A percentile compares a stretch with the other conserved stretches of the same genome.
phyloP scores from a whole-genome alignment of 768 basidiomycete genomes.

The Hortiboletus campestris region DNA sequence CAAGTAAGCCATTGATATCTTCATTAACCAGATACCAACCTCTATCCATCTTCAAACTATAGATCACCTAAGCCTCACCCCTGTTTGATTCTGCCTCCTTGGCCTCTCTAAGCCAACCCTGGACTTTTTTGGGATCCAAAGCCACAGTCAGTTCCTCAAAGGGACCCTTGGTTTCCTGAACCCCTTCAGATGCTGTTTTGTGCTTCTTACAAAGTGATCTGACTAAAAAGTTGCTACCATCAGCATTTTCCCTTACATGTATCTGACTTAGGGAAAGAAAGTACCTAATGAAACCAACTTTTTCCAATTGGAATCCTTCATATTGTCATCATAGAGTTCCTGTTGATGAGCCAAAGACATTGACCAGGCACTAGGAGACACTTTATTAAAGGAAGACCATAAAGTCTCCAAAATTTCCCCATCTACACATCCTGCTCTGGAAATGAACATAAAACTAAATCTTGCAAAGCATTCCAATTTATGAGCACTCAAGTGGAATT shows the following conservation, averaged over 20 bases:
- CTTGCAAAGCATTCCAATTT: constrained; percentile 22
- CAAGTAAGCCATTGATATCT: too few species aligned
- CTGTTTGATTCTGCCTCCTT: not conserved
- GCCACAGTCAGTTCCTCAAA: not conserved
- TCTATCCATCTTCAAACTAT: not conserved
- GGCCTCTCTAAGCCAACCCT: too few species aligned
- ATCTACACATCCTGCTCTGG: constrained; percentile 29
- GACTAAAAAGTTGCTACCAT: too few species aligned
- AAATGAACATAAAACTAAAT: constrained; percentile 18
- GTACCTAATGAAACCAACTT: not conserved
- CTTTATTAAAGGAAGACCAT: constrained; percentile 31
- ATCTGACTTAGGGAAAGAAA: too few species aligned
- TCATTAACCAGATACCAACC: too few species aligned
- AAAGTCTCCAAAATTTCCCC: constrained; percentile 36
- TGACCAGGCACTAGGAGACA: constrained; percentile 18
- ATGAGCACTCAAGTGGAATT: constrained; percentile 34
- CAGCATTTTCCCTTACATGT: too few species aligned
- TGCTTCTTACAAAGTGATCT: too few species aligned
- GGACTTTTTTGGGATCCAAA: not conserved
- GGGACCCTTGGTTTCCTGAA: not conserved
- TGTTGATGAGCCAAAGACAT: constrained; percentile 23
- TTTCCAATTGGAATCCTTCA: constrained; percentile 1
- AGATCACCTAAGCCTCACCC: not conserved
- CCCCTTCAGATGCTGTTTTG: not conserved
- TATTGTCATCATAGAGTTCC: constrained; percentile 18